Base-by-base conservation (phyloP, 768 basidiomycete genomes). In the Kwoniella newhampshirensis region DNA sequence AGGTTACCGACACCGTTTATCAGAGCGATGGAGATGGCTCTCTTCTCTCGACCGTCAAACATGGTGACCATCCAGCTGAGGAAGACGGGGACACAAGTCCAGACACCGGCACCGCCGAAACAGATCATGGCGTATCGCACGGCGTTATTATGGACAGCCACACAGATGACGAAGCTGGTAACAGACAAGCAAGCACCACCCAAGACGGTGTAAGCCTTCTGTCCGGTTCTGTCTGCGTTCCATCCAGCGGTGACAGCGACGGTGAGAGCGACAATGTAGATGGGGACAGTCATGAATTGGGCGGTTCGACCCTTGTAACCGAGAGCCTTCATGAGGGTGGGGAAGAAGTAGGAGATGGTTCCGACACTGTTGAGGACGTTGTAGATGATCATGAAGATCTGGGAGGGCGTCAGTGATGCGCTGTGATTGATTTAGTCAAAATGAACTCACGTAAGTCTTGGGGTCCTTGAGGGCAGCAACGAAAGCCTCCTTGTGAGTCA, bases 261-360 rank as follows among this genome's bases (percentile, higher is more conserved):
- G 47, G 66, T 57, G n/a, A 75, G 58, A 17, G 74, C 71, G 32
- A 73, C 68, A 18, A 56, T 35, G 62, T 77, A 75, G 46, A 72
- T 66, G 18, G 74, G 74, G 1, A 71, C 71, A 6, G 75, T 75
- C 73, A 74, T 74, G 66, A 63, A 71, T 59, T 75, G 74, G 7
- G 65, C 70, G 17, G 28, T 60, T 4, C 57, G 50, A 15, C 69
- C 71, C n/a, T 45, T 66, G 63, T 75, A 75, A 0, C 74, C 73
- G 2, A 75, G 58, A 18, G 52, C 23, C 3, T 36, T 59, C 64
- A 71, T 70, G 23, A 75, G 51, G 6, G 74, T 75, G 13, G 74
- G 74, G 69, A 75, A 72, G 63, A 75, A 75, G 66, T 75, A 74
- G 0, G 68, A 71, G 57, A 75, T 75, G 1, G 72, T 74, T 7